phyloP scores from a whole-genome alignment of 2,329 filamentous ascomycete species.

The Hymenoscyphus salicellus region DNA sequence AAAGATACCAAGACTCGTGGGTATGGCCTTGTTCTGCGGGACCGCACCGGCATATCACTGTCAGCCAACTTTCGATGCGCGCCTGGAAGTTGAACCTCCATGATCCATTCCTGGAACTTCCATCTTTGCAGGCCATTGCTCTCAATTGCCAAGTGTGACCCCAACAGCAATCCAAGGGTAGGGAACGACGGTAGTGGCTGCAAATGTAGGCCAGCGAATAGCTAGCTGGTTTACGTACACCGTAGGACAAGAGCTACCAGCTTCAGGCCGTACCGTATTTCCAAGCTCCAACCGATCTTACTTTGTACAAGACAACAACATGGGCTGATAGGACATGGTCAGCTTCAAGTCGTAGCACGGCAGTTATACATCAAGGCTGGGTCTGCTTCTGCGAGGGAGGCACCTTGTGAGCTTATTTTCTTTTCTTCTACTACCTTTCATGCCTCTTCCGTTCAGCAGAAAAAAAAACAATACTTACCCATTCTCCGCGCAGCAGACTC shows the following conservation, averaged over 20 bases:
- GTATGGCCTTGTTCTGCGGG: no score
- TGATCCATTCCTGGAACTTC: conserved; percentile 1
- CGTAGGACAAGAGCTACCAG: conserved; percentile 1
- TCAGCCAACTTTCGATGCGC: conserved; percentile 1
- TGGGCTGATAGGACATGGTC: conserved; percentile 12
- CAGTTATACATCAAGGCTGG: conserved; percentile 3
- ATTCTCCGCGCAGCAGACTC: conserved; percentile 13
- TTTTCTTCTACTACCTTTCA: conserved; percentile 3
- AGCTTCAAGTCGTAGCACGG: conserved; percentile 5
- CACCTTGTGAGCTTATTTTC: conserved; percentile 26
- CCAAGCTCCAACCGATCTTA: conserved; percentile 8
- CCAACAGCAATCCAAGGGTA: background rate
- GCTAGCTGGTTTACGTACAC: conserved; percentile 3
- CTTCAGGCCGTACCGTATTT: conserved; percentile 4
- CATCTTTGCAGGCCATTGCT: background rate
- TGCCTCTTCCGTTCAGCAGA: background rate
- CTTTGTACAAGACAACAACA: conserved; percentile 7
- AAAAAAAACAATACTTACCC: conserved; percentile 13
- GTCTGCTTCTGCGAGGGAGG: conserved; percentile 18
- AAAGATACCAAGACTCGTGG: background rate
- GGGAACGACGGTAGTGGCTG: background rate
- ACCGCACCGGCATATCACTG: background rate
- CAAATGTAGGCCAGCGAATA: conserved; percentile 2
- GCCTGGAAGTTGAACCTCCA: background rate
- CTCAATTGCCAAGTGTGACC: background rate